Evolutionary conservation across 306 rosid species (phyloP), one percentile per base, ranked within the genome.

Genomic region (Albizia julibrissin): DNA sequence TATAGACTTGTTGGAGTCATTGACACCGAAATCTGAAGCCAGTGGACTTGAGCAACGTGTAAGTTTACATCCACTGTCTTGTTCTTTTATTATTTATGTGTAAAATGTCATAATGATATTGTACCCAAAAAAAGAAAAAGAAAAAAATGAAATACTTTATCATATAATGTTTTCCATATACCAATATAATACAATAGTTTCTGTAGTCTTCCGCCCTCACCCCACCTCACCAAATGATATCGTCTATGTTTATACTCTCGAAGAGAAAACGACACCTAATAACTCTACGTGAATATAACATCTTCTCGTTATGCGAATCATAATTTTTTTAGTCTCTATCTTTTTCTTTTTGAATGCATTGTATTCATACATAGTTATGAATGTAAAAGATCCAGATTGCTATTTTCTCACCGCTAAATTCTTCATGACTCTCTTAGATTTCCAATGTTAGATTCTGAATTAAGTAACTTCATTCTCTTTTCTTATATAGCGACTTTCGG

Each of bases 11-110:
- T 84, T 93, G 86, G 98, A 91, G 76, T 76, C 92, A 47, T 83
- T 93, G 77, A 74, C 88, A 18, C 84, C 91, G 88, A 86, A 91
- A 68, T 80, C 97, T 61, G 94, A 87, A 88, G 90, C 89, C 19
- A 77, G 83, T 69, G 93, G 78, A 31, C 89, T 93, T 67, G 90
- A 88, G 79, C 91, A 90, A 68, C 90, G 95, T 89, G 97, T 95
- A 87, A 84, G 85, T 62, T 69, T 49, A 42, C 52, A 18, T 52
- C 33, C 44, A 8, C 5, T 18, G 47, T 68, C 72, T 3, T 40
- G 4, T 18, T 31, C 18, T 66, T 26, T 62, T 62, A 10, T 62
- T 62, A 27, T 26, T 64, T 27, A 26, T 27, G 29, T 27, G 1
- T 16, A 26, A 27, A 62, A 26, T 27, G 68, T 24, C 37, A 62